A percentile compares a stretch with the other conserved stretches of the same genome.
Evolutionary conservation across 2,329 filamentous ascomycete genomes (phyloP).

Genomic region (Simplicillium sp.): DNA sequence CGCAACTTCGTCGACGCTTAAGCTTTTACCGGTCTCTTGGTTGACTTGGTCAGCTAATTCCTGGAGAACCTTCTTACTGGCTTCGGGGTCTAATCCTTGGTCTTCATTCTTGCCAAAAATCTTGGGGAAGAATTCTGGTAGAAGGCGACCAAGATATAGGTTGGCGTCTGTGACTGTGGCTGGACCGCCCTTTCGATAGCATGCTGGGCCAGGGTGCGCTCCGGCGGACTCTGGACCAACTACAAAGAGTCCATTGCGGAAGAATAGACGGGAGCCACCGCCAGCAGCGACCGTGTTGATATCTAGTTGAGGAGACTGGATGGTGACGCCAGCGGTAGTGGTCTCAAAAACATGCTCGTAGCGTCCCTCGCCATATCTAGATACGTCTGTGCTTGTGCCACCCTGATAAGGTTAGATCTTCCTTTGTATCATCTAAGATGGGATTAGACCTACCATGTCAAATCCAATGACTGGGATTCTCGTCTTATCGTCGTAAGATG

Average conservation of each 20-base stretch:
- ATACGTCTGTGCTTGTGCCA: slow-evolving; percentile 86
- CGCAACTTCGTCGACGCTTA: slow-evolving; percentile 77
- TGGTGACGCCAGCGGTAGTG: slow-evolving; percentile 86
- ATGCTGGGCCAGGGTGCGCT: slow-evolving; percentile 82
- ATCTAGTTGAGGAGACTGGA: slow-evolving; percentile 84
- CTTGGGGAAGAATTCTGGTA: slow-evolving; percentile 89
- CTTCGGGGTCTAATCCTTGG: slow-evolving; percentile 65
- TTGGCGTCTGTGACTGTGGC: slow-evolving; percentile 93
- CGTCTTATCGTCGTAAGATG: slow-evolving; percentile 76
- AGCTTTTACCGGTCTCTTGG: slow-evolving; percentile 57
- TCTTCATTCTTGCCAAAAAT: slow-evolving; percentile 90
- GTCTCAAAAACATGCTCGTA: slow-evolving; percentile 95
- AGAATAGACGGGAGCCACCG: slow-evolving; percentile 77
- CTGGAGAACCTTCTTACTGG: slow-evolving; percentile 66
- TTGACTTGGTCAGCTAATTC: slow-evolving; percentile 73
- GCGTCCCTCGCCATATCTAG: slow-evolving; percentile 71
- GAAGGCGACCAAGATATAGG: slow-evolving; percentile 69
- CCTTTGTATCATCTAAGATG: not conserved
- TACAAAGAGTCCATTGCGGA: slow-evolving; percentile 80
- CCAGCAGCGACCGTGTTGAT: slow-evolving; percentile 94
- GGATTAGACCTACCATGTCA: slow-evolving; percentile 54
- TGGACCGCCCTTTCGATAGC: slow-evolving; percentile 82
- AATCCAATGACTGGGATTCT: slow-evolving; percentile 86
- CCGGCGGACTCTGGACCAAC: slow-evolving; percentile 85
- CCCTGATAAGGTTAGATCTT: slow-evolving; percentile 32